A percentile compares a stretch with the other conserved stretches of the same genome.
These are phyloP conservation scores for Trichophyton schoenleinii DNA, from an alignment of 2,329 filamentous ascomycete genomes.

Conservation along the genomic window DNA sequence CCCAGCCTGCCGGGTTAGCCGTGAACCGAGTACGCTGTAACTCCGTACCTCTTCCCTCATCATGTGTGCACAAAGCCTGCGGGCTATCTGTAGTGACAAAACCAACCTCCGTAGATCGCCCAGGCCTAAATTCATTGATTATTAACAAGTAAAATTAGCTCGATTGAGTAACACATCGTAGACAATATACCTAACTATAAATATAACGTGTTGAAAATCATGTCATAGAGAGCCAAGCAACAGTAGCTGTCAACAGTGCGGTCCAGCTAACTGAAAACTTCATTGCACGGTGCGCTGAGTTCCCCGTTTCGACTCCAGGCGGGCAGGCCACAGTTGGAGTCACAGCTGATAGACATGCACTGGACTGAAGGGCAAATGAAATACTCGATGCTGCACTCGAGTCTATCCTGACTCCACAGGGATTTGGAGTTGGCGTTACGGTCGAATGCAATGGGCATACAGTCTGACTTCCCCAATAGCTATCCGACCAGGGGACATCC, in stretches of 20 bases:
- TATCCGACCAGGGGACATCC: background rate
- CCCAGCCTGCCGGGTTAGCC: background rate
- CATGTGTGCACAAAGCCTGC: background rate
- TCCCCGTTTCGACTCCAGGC: background rate
- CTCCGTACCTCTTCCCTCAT: too few relatives aligned
- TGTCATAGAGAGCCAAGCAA: background rate
- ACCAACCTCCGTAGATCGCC: background rate
- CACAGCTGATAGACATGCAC: background rate
- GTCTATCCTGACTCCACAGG: background rate
- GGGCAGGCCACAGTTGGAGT: background rate
- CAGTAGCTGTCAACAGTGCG: background rate
- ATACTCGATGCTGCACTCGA: background rate
- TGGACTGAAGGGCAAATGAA: constrained; percentile 2
- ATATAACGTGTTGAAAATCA: background rate
- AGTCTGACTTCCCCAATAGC: background rate
- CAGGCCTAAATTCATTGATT: background rate
- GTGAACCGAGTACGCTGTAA: too few relatives aligned
- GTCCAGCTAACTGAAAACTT: background rate
- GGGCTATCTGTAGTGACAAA: background rate
- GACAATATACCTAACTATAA: background rate
- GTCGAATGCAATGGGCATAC: background rate
- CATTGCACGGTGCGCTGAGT: background rate
- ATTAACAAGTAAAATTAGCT: background rate
- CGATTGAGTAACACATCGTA: background rate
- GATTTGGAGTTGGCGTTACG: constrained; percentile 1